Base-by-base conservation (phyloP, 352 stramenopile genomes). In the Phytophthora lateralis region DNA sequence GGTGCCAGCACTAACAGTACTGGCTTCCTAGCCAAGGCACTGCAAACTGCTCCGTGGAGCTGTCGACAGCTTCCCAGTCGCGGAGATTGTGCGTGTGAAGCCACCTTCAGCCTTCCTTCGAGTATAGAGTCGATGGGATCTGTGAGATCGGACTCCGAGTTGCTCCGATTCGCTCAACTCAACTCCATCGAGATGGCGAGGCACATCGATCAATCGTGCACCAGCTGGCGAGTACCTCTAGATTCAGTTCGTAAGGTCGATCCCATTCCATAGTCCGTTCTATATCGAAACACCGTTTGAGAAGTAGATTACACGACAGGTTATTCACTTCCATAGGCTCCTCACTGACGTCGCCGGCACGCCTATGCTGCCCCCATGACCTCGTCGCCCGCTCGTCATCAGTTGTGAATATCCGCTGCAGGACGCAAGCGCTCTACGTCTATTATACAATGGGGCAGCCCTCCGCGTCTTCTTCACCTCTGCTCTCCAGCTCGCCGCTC, bases 171-270 rank as follows among this genome's bases (percentile, higher is more conserved):
- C 26, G 26, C 27, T 11, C 27, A 11, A 32, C 57, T 63, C 55
- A 47, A 17, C 39, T 54, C 57, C 57, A 54, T 60, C 41, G 57
- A 66, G 50, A 65, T 52, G 55, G 46, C 27, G 20, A 47, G 39
- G 37, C 47, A 32, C 48, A 66, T 66, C 58, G 58, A 66, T 66
- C 58, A 38, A 60, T 66, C 20, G 49, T 65, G 48, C 57, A 30
- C 18, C 35, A 50, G 26, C 26, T 55, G 56, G 27, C 4, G 18
- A 30, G 18, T 12, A n/a, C 8, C 9, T 14, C n/a, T 20, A 37
- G 8, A 56, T 56, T 17, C 49, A 20, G 18, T 18, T 46, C 21
- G 15, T 34, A 11, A 38, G 35, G 12, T 34, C 30, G 11, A 27
- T 35, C 14, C 45, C 30, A 0, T 55, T 43, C 18, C 30, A 44